phyloP scores from a whole-genome alignment of 2,329 filamentous ascomycete species.

The Pyrenophora teres region DNA sequence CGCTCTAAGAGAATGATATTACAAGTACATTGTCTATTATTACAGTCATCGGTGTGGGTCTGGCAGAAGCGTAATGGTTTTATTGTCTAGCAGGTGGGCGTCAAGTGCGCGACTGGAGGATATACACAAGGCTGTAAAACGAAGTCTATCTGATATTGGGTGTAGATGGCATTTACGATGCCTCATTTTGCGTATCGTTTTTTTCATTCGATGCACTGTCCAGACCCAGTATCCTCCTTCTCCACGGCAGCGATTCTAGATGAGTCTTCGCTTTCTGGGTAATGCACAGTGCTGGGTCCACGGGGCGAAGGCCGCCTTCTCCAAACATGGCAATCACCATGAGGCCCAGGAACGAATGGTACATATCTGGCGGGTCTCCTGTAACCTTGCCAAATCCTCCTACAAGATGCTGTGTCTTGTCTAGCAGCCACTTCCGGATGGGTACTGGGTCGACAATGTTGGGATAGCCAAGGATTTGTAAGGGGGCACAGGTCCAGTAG shows the following conservation, averaged over 20 bases:
- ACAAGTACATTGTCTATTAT: neutral
- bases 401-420: conserved; percentile 84
- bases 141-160: too few relatives aligned
- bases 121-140: too few relatives aligned
- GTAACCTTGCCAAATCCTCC: conserved; percentile 55
- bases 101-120: too few relatives aligned
- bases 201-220: neutral
- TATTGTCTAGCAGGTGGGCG: too few relatives aligned
- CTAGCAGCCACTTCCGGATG: conserved; percentile 78
- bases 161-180: neutral
- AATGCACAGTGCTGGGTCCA: conserved; percentile 79
- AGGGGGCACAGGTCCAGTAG: conserved; percentile 82
- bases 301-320: conserved; percentile 68
- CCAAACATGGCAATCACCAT: conserved; percentile 76
- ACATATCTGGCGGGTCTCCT: conserved; percentile 65
- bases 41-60: neutral
- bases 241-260: conserved; percentile 45
- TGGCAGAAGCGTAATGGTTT: neutral
- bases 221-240: conserved; percentile 30
- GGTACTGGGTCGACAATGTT: conserved; percentile 63
- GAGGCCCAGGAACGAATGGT: conserved; percentile 88
- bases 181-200: neutral
- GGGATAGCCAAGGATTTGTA: conserved; percentile 46
- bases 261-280: conserved; percentile 60
- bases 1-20: neutral